Base-by-base conservation (phyloP, 225 moss, liverwort and hornwort species). In the Sphagnum tenellum region DNA sequence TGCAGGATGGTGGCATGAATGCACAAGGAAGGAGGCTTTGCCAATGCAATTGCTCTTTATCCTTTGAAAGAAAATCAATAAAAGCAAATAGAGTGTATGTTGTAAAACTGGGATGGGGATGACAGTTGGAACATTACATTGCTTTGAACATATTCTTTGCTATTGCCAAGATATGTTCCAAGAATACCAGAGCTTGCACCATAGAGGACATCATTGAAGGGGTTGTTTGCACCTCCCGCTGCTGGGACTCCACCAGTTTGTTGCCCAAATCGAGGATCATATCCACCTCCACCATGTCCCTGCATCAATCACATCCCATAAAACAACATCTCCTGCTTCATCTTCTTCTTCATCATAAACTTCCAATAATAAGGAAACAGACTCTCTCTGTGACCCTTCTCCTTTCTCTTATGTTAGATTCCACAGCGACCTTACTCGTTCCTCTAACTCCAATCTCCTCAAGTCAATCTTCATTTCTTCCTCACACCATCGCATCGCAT, bases 61-160 rank as follows among this genome's bases (percentile, higher is more conserved):
- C 46, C 3, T 2, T 49, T 46, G 44, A 5, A 3, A 44, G 7
- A 13, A 63, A 51, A 7, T 45, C 50, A 44, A 13, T 10, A 5
- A 50, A 3, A 45, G 10, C 52, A 12, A 44, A 57, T 9, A 12
- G 2, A 29, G 29, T 29, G 29, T 29, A 29, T 29, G 29, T 9
- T 2, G 12, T 52, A 44, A 1, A 9, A 9, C 12, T 8, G 5
- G 48, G 4, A 46, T 62, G 53, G 14, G 48, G 58, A 10, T 54
- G 55, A 64, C 88, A 75, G 29, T 29, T 29, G 29, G 29, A 29
- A 29, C 29, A 29, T 29, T 81, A 98, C 96, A 71, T 98, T 98
- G 80, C 96, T 98, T 69, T 98, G 96, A 70, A 98, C 86, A 75
- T 98, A 98, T 47, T 98, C 90, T 74, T 73, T 98, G 73, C 96